Percentiles rank a stretch among this genome's conserved stretches.
Evolutionary conservation across 371 early-diverging fungal species (phyloP).

Genomic region (Capillidium heterosporum): DNA sequence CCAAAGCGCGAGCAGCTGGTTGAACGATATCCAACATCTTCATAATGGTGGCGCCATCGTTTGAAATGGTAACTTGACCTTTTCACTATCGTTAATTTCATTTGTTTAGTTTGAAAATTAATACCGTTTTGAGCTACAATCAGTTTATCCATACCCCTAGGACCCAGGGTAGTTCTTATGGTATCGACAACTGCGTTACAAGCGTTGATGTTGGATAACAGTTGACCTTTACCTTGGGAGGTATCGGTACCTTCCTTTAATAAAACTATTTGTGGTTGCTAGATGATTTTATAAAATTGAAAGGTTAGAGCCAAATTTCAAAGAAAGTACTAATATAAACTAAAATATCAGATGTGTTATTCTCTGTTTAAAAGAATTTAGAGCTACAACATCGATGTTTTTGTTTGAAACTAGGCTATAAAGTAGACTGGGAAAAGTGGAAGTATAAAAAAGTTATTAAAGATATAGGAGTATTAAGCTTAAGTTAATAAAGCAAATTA

Average conservation of each 20-base stretch:
- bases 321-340: too few species aligned
- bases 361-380: too few species aligned
- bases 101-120: not conserved
- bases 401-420: too few species aligned
- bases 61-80: constrained; percentile 93
- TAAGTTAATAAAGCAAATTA: too few species aligned
- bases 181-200: constrained; percentile 91
- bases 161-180: constrained; percentile 96
- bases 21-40: constrained; percentile 96
- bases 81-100: not conserved
- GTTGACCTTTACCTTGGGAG: constrained; percentile 96
- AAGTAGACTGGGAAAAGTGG: too few species aligned
- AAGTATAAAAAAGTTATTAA: too few species aligned
- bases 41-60: constrained; percentile 99
- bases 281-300: too few species aligned
- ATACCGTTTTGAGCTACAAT: constrained; percentile 86
- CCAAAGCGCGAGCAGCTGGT: constrained; percentile 96
- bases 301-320: too few species aligned
- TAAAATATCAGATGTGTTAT: too few species aligned
- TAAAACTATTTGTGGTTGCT: constrained; percentile 97
- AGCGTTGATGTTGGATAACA: constrained; percentile 96
- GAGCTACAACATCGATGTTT: too few species aligned
- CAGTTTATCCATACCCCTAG: constrained; percentile 99
- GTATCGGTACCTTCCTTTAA: constrained; percentile 98
- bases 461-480: too few species aligned